Evolutionary conservation across 495 filamentous ascomycete genomes (phyloP).

Genomic region (Astrothelium subdiscretum): DNA sequence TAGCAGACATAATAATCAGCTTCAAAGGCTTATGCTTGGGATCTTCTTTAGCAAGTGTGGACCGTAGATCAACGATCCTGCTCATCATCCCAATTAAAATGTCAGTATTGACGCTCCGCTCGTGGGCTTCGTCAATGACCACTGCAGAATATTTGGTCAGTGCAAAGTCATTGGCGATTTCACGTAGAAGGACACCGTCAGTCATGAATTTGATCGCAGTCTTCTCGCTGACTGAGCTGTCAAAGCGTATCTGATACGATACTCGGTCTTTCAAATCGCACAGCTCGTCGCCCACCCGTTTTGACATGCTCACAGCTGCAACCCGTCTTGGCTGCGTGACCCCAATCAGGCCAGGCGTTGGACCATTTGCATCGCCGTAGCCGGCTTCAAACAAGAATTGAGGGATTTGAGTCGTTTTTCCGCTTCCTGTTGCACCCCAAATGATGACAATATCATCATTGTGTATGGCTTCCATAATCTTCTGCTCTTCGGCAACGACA

Average conservation of each 20-base stretch:
- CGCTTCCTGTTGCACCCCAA: slow-evolving; percentile 92
- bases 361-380: slow-evolving; percentile 65
- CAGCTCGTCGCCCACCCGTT: slow-evolving; percentile 76
- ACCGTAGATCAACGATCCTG: slow-evolving; percentile 70
- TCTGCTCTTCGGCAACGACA: slow-evolving; percentile 89
- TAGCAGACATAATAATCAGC: slow-evolving; percentile 97
- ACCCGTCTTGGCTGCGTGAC: slow-evolving; percentile 91
- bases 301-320: slow-evolving; percentile 89
- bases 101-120: slow-evolving; percentile 94
- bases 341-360: slow-evolving; percentile 83
- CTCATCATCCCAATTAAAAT: slow-evolving; percentile 95
- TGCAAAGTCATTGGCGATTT: slow-evolving; percentile 81
- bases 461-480: slow-evolving; percentile 95
- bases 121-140: slow-evolving; percentile 95
- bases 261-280: slow-evolving; percentile 50
- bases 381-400: slow-evolving; percentile 93
- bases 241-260: slow-evolving; percentile 92
- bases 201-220: slow-evolving; percentile 99
- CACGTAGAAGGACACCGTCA: slow-evolving; percentile 87
- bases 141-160: slow-evolving; percentile 89
- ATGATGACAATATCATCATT: slow-evolving; percentile 79
- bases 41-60: slow-evolving; percentile 51
- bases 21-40: slow-evolving; percentile 58
- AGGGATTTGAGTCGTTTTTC: slow-evolving; percentile 94
- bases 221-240: slow-evolving; percentile 66